Conservation (phyloP, 1,139 yeast genomes). For the Yamadazyma oceani region DNA sequence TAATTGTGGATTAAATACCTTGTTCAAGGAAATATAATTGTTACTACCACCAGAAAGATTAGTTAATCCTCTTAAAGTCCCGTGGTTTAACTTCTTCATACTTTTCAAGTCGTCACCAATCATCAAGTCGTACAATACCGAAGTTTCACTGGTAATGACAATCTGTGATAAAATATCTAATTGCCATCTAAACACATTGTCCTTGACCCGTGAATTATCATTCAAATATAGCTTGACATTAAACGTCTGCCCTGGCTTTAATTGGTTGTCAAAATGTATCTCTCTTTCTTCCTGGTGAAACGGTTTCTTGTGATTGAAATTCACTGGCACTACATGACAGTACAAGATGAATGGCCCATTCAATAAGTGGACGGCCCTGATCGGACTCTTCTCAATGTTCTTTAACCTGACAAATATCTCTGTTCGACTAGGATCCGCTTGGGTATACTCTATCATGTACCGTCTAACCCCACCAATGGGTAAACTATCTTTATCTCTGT, state of each 20-base stretch:
- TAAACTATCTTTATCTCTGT: slow-evolving; percentile 36
- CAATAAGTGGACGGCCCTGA: slow-evolving; percentile 54
- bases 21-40: slow-evolving; percentile 11
- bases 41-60: slow-evolving; percentile 17
- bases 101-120: slow-evolving; percentile 45
- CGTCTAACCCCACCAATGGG: slow-evolving; percentile 43
- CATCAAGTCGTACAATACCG: slow-evolving; percentile 64
- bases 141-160: slow-evolving; percentile 67
- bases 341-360: slow-evolving; percentile 64
- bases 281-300: slow-evolving; percentile 34
- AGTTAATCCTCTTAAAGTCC: slow-evolving; percentile 17
- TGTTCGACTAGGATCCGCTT: slow-evolving; percentile 17
- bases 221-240: slow-evolving; percentile 47
- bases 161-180: slow-evolving; percentile 84
- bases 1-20: slow-evolving; percentile 21
- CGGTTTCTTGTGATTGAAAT: slow-evolving; percentile 37
- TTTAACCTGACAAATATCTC: slow-evolving; percentile 43
- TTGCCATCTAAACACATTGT: slow-evolving; percentile 59
- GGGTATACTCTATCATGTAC: slow-evolving; percentile 30
- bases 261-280: slow-evolving; percentile 37
- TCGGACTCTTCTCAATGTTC: slow-evolving; percentile 49
- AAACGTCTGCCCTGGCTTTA: slow-evolving; percentile 66
- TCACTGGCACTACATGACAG: slow-evolving; percentile 56
- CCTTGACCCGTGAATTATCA: slow-evolving; percentile 38
- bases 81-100: slow-evolving; percentile 35